Conservation (phyloP, 192 early-diverging fungal genomes). For the Neocallimastix lanati region DNA sequence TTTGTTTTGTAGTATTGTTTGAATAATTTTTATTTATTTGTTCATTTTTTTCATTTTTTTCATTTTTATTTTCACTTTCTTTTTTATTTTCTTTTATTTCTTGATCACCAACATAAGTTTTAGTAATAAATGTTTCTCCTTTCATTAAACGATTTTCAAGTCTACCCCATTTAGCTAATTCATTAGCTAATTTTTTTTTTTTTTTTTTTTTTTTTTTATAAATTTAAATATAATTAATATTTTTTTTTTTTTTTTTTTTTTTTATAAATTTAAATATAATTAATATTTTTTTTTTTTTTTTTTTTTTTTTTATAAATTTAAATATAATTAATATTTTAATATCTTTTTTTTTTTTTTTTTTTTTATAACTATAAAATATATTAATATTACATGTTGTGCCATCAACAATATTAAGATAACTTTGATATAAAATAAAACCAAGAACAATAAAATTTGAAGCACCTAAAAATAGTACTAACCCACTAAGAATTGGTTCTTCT, state of each 20-base stretch:
- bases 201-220: not conserved
- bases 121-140: not conserved
- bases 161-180: not conserved
- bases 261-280: not conserved
- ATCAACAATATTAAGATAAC: not conserved
- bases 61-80: not conserved
- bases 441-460: not conserved
- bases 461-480: not conserved
- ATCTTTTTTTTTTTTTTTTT: not conserved
- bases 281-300: not conserved
- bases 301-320: not conserved
- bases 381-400: not conserved
- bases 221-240: not conserved
- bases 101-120: not conserved
- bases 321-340: not conserved
- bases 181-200: not conserved
- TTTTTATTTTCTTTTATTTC: not conserved
- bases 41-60: not conserved
- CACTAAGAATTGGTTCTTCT: not conserved
- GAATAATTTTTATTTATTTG: not conserved
- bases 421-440: not conserved
- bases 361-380: not conserved
- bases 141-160: not conserved
- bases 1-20: not conserved
- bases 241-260: not conserved